A percentile compares a stretch with the other conserved stretches of the same genome.
phyloP scores from a whole-genome alignment of 1,139 yeast species.

The Geotrichum siamense region DNA sequence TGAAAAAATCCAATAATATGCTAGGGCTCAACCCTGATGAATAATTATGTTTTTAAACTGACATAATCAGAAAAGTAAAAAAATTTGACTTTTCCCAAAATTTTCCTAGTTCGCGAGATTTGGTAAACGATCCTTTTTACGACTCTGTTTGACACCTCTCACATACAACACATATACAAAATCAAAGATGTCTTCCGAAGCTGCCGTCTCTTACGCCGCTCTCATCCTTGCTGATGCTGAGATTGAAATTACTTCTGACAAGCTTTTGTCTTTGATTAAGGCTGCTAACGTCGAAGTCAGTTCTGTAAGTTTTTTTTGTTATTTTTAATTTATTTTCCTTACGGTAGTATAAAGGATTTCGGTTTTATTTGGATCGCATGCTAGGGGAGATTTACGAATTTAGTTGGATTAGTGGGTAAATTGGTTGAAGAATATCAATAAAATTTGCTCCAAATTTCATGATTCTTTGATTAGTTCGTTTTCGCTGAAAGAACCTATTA shows the following conservation, averaged over 20 bases:
- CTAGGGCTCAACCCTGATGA: conserved; percentile 9
- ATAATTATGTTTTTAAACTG: not conserved
- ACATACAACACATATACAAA: conserved; percentile 10
- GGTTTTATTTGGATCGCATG: not conserved
- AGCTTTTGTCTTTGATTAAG: conserved; percentile 71
- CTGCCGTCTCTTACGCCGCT: conserved; percentile 57
- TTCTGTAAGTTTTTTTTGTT: conserved; percentile 38
- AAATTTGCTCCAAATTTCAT: no score
- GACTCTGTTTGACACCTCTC: conserved; percentile 5
- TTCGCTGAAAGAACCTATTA: no score
- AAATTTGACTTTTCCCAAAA: not conserved
- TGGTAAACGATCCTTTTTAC: not conserved
- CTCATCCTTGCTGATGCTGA: conserved; percentile 95
- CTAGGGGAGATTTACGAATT: no score
- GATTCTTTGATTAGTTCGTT: no score
- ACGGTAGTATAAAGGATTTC: no score
- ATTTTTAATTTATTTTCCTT: no score
- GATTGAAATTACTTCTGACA: conserved; percentile 83
- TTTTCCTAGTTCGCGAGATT: not conserved
- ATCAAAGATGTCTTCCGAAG: conserved; percentile 32
- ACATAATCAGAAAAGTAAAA: not conserved
- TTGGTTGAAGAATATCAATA: no score
- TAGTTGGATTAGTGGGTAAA: no score
- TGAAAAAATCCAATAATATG: no score
- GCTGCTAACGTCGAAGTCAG: conserved; percentile 88